phyloP scores from a whole-genome alignment of 441 rosid genomes.

The Capsella rubella region DNA sequence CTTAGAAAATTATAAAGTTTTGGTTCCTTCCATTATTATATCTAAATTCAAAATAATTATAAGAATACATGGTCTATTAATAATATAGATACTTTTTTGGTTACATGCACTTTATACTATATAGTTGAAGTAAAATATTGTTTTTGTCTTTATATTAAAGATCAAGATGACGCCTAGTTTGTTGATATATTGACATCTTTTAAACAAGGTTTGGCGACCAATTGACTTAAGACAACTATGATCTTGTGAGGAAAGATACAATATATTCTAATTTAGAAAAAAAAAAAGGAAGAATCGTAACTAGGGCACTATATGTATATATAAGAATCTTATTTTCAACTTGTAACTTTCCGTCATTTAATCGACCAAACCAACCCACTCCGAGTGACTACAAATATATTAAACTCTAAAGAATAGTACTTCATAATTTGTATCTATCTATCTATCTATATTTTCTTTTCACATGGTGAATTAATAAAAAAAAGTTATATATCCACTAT shows the following conservation, averaged over 20 bases:
- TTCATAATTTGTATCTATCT: no score
- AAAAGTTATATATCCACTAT: conserved; percentile 1
- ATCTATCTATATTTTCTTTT: background rate
- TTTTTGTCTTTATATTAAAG: conserved; percentile 2
- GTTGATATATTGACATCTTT: conserved; percentile 14
- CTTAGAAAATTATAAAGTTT: conserved; percentile 3
- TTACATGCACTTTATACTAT: background rate
- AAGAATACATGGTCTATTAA: background rate
- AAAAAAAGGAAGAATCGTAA: conserved; percentile 17
- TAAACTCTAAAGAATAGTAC: background rate
- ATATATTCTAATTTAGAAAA: background rate
- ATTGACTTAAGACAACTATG: conserved; percentile 5
- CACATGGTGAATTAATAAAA: conserved; percentile 14
- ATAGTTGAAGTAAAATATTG: conserved; percentile 4
- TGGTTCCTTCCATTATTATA: background rate
- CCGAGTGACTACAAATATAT: conserved; percentile 9
- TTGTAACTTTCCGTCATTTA: conserved; percentile 36
- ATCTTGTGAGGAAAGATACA: background rate
- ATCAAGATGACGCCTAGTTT: conserved; percentile 2
- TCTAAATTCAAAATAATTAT: background rate
- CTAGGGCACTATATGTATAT: conserved; percentile 4
- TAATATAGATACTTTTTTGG: background rate
- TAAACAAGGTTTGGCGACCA: conserved; percentile 23
- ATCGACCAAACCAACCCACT: conserved; percentile 31
- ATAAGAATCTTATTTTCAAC: conserved; percentile 4